phyloP scores from a whole-genome alignment of 805 yeast species.

The Priceomyces haplophilus region DNA sequence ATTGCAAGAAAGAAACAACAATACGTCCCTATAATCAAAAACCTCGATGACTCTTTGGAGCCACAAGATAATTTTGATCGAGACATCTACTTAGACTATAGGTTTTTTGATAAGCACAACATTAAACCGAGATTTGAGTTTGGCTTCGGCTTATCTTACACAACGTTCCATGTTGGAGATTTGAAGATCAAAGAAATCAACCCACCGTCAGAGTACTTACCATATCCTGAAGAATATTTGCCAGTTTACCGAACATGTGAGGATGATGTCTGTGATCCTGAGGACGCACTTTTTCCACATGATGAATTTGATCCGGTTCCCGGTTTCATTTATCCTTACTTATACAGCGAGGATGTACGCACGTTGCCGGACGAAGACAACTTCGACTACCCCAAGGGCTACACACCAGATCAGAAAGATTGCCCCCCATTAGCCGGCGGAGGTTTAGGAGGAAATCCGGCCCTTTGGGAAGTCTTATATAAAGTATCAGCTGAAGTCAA shows the following conservation, averaged over 20 bases:
- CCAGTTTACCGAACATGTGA: conserved; percentile 32
- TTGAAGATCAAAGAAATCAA: conserved; percentile 35
- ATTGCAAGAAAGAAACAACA: conserved; percentile 50
- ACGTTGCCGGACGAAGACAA: conserved; percentile 25
- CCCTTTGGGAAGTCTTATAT: conserved; percentile 52
- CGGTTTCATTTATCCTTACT: conserved; percentile 55
- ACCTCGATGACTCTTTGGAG: conserved; percentile 20
- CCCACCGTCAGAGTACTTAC: conserved; percentile 44
- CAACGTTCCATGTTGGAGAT: conserved; percentile 35
- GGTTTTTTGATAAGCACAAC: conserved; percentile 54
- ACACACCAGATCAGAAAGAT: conserved; percentile 31
- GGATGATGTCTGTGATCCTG: conserved; percentile 52
- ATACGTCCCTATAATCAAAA: conserved; percentile 46
- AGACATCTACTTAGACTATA: conserved; percentile 53
- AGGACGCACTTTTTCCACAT: conserved; percentile 52
- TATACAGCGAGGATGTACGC: conserved; percentile 30
- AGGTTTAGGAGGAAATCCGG: conserved; percentile 58
- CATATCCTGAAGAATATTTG: conserved; percentile 45
- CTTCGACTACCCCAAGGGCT: conserved; percentile 40
- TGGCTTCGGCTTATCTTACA: conserved; percentile 60
- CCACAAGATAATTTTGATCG: conserved; percentile 47
- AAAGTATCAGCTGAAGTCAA: conserved; percentile 44
- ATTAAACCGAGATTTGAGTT: conserved; percentile 59
- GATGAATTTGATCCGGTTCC: conserved; percentile 52
- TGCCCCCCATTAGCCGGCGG: conserved; percentile 46